Evolutionary conservation across 371 early-diverging fungal genomes (phyloP), one percentile per base, ranked within the genome.

Genomic region (Mucor irregularis): DNA sequence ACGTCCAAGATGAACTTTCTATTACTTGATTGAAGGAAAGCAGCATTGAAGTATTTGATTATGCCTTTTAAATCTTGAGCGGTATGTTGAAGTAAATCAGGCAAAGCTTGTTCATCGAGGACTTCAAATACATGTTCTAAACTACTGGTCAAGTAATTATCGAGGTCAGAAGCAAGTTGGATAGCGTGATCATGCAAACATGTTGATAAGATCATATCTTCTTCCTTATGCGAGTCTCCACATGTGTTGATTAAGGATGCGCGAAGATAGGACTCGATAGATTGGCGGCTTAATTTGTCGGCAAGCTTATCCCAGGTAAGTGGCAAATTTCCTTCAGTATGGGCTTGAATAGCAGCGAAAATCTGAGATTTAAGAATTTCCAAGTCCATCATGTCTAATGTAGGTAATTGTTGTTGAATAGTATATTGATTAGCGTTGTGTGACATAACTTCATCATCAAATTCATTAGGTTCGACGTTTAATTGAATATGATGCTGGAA

Each of bases 341-440:
- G 72, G 4, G 76, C 67, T 37, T 75, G 76, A 22, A 75, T 65
- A 25, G 76, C 76, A 25, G 68, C 72, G 47, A 56, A 64, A 21
- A 75, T 75, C 48, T 75, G 76, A 25, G 76, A 64, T 53, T 69
- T 68, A 31, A 75, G 61, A 9, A 75, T 67, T 33, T 75, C 72
- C 21, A 69, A 28, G 40, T 75, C 76, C 72, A 75, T 69, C 42
- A 56, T 58, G 8, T 67, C 67, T 5, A 58, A 42, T 43, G 67
- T 55, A 4, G 59, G 59, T 40, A 51, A 31, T 35, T 64, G 62
- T 25, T 52, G 50, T n/a, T 64, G 58, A 19, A 53, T 45, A 5
- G 57, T 25, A 49, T 56, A 49, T 44, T 59, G 59, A 38, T 64
- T 49, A 51, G 51, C 21, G 17, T 38, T 33, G 63, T 61, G 56